Evolutionary conservation across 2,329 filamentous ascomycete genomes (phyloP).

Genomic region (Mollisiaceae sp.): DNA sequence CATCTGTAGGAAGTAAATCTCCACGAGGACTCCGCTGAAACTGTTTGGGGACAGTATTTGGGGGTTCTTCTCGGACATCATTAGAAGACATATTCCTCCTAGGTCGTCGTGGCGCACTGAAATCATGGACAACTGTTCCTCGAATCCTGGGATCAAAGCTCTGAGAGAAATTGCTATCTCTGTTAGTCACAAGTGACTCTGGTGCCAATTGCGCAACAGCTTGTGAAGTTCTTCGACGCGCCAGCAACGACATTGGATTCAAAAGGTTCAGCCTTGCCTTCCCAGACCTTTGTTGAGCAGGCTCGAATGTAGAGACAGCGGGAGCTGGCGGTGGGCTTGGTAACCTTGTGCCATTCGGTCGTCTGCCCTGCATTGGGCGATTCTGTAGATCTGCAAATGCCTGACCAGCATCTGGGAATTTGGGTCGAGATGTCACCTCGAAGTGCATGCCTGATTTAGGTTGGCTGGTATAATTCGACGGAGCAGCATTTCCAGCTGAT

Average conservation of each 20-base stretch:
- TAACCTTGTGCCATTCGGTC: constrained; percentile 34
- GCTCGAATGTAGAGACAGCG: constrained; percentile 26
- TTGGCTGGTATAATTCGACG: constrained; percentile 26
- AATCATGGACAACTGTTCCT: constrained; percentile 69
- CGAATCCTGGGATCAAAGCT: constrained; percentile 67
- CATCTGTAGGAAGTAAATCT: constrained; percentile 30
- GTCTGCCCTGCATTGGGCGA: constrained; percentile 32
- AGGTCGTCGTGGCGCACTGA: constrained; percentile 62
- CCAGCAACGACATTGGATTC: constrained; percentile 38
- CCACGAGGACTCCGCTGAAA: constrained; percentile 36
- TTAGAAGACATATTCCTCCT: constrained; percentile 47
- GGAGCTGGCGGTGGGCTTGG: constrained; percentile 36
- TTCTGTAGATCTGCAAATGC: constrained; percentile 29
- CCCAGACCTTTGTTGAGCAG: constrained; percentile 31
- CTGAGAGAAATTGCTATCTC: constrained; percentile 40
- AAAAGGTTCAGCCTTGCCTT: constrained; percentile 40
- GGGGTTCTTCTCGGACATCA: constrained; percentile 31
- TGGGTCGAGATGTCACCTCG: constrained; percentile 28
- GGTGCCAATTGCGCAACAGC: constrained; percentile 38
- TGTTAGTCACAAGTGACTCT: constrained; percentile 33
- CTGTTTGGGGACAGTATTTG: constrained; percentile 10
- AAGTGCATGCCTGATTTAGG: constrained; percentile 24
- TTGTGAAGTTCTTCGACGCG: constrained; percentile 42
- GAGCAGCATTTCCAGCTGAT: constrained; percentile 34
- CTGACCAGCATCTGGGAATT: constrained; percentile 26